These are phyloP conservation scores for Diaporthe sp. DNA, from an alignment of 2,329 filamentous ascomycete species.

Conservation along the genomic window DNA sequence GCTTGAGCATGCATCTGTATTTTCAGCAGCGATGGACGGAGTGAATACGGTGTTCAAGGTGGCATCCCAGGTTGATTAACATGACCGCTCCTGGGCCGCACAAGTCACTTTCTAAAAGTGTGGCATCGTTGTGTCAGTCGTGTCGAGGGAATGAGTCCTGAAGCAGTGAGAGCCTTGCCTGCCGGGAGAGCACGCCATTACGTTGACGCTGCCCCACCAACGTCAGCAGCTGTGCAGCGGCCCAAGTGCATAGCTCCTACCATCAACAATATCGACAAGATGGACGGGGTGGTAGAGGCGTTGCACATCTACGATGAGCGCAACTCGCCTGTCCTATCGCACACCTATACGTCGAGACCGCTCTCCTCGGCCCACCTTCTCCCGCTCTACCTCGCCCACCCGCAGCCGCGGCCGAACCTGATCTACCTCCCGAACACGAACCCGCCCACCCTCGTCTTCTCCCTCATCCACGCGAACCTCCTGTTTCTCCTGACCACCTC, in stretches of 20 bases:
- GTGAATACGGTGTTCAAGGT: too few species aligned
- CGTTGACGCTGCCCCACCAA: conserved; percentile 18
- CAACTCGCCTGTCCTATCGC: conserved; percentile 88
- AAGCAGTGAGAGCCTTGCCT: conserved; percentile 31
- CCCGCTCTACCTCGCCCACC: conserved; percentile 87
- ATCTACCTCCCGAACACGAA: conserved; percentile 86
- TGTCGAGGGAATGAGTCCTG: too few species aligned
- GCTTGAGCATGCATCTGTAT: too few species aligned
- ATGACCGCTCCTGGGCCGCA: too few species aligned
- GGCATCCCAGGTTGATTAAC: too few species aligned
- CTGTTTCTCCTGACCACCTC: conserved; percentile 89
- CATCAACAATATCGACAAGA: conserved; percentile 50
- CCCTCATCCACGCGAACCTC: conserved; percentile 86
- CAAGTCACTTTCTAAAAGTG: too few species aligned
- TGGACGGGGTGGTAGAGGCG: conserved; percentile 92
- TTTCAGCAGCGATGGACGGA: too few species aligned
- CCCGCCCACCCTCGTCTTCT: conserved; percentile 91
- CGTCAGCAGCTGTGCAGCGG: conserved; percentile 4
- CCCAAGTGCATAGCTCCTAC: background rate
- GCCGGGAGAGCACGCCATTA: background rate
- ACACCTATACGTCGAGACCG: conserved; percentile 87
- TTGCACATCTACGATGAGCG: conserved; percentile 97
- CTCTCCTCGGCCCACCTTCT: conserved; percentile 82
- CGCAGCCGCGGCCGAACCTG: conserved; percentile 84
- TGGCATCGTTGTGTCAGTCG: too few species aligned